These are phyloP conservation scores for Septoria petroselini DNA, from an alignment of 2,329 filamentous ascomycete genomes.

Conservation along the genomic window DNA sequence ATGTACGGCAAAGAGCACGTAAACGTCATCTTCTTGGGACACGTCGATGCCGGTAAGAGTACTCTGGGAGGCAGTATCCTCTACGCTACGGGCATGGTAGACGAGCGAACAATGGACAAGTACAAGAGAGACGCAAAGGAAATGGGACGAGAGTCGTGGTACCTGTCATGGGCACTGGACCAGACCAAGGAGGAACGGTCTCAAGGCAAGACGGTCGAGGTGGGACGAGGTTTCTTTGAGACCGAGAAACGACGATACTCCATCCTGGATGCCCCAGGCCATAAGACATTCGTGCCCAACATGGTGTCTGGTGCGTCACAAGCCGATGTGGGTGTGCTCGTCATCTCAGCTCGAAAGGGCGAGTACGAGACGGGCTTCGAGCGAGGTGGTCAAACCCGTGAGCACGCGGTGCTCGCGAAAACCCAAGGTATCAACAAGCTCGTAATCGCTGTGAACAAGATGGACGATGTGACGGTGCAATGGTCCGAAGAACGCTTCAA, in stretches of 20 bases:
- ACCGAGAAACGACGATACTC: conserved; percentile 95
- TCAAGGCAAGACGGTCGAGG: conserved; percentile 97
- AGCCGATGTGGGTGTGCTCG: conserved; percentile 88
- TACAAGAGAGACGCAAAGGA: conserved; percentile 97
- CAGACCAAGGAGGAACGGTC: conserved; percentile 92
- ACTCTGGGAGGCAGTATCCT: conserved; percentile 92
- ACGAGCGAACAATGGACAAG: conserved; percentile 96
- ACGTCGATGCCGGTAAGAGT: conserved; percentile 97
- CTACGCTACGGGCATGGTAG: conserved; percentile 96
- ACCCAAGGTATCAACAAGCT: conserved; percentile 98
- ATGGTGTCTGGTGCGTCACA: conserved; percentile 82
- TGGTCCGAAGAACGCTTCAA: conserved; percentile 92
- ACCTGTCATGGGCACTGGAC: conserved; percentile 97
- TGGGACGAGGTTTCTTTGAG: conserved; percentile 93
- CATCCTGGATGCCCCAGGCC: conserved; percentile 92
- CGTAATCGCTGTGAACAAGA: conserved; percentile 95
- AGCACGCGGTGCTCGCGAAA: conserved; percentile 97
- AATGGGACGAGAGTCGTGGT: conserved; percentile 95
- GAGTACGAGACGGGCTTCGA: conserved; percentile 99
- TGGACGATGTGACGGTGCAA: conserved; percentile 95
- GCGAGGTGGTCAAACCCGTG: conserved; percentile 90
- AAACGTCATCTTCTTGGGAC: conserved; percentile 96
- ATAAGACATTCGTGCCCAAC: conserved; percentile 96
- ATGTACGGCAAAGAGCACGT: conserved; percentile 93
- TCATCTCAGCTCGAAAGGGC: conserved; percentile 94